A percentile compares a stretch with the other conserved stretches of the same genome.
Evolutionary conservation across 1,284 basidiomycete genomes (phyloP).

Genomic region (Cryptococcus sp.): DNA sequence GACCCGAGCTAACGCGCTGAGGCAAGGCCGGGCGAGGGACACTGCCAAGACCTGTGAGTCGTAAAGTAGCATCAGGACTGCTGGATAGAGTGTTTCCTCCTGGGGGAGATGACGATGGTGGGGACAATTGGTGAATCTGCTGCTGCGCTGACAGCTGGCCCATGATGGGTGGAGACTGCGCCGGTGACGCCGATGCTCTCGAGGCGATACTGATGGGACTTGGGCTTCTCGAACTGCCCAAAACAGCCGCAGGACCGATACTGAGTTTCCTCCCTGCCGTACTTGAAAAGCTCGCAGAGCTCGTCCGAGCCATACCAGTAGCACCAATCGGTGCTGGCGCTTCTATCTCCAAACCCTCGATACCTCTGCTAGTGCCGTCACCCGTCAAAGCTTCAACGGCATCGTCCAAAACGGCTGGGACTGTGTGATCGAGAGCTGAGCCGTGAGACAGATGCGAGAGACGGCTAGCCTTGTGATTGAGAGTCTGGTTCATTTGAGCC

Average conservation of each 20-base stretch:
- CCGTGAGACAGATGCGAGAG: slow-evolving; percentile 45
- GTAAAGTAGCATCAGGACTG: slow-evolving; percentile 4
- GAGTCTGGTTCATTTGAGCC: slow-evolving; percentile 16
- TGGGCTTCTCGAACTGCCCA: slow-evolving; percentile 28
- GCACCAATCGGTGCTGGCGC: slow-evolving; percentile 29
- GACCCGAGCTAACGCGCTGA: slow-evolving; percentile 39
- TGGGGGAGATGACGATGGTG: background rate
- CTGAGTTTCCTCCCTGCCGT: slow-evolving; percentile 20
- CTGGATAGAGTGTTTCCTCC: background rate
- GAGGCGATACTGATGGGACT: slow-evolving; percentile 32
- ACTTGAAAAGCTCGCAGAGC: slow-evolving; percentile 28
- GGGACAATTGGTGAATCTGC: background rate
- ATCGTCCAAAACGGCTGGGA: slow-evolving; percentile 52
- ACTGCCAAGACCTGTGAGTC: slow-evolving; percentile 5
- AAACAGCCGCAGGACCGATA: slow-evolving; percentile 10
- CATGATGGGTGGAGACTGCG: slow-evolving; percentile 36
- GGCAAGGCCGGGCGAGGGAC: slow-evolving; percentile 35
- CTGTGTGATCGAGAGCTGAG: slow-evolving; percentile 45
- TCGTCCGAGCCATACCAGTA: slow-evolving; percentile 36
- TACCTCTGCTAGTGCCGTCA: slow-evolving; percentile 21
- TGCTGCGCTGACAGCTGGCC: slow-evolving; percentile 29
- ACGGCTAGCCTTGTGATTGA: slow-evolving; percentile 46
- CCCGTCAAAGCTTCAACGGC: slow-evolving; percentile 50
- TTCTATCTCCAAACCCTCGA: slow-evolving; percentile 48
- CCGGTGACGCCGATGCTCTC: slow-evolving; percentile 21